Conservation (phyloP, 805 yeast species). For the Candida maesae region DNA sequence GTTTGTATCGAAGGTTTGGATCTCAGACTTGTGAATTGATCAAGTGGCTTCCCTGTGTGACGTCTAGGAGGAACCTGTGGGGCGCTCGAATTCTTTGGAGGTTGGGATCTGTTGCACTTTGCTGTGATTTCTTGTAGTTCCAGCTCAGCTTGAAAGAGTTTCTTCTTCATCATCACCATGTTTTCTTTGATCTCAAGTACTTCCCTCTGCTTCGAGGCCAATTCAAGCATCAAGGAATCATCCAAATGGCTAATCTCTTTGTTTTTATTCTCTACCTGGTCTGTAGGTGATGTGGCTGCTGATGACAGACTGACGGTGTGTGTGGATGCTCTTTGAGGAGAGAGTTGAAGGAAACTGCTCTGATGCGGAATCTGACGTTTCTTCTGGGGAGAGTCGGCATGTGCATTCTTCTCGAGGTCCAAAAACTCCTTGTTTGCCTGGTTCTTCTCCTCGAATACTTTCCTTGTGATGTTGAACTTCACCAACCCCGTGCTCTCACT, state of each 20-base stretch:
- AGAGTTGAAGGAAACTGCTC: conserved; percentile 8
- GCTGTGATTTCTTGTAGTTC: conserved; percentile 36
- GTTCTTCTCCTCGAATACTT: conserved; percentile 13
- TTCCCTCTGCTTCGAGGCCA: conserved; percentile 52
- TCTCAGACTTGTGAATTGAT: conserved; percentile 7
- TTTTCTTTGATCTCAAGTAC: conserved; percentile 46
- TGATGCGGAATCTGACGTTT: conserved; percentile 1
- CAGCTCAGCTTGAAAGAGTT: conserved; percentile 36
- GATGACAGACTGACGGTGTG: background rate
- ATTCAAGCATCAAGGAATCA: conserved; percentile 30
- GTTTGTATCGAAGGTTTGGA: conserved; percentile 17
- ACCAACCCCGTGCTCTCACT: conserved; percentile 51
- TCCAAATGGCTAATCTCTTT: conserved; percentile 6
- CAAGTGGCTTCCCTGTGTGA: conserved; percentile 4
- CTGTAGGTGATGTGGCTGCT: background rate
- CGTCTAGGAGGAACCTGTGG: conserved; percentile 9
- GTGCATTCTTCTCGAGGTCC: conserved; percentile 9
- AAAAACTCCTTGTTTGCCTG: conserved; percentile 16
- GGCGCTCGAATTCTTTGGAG: background rate
- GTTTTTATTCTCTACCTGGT: background rate
- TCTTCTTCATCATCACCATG: conserved; percentile 31
- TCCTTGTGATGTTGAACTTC: conserved; percentile 32
- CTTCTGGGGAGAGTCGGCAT: conserved; percentile 1
- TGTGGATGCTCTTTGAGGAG: conserved; percentile 4
- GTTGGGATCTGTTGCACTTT: conserved; percentile 25